A percentile compares a stretch with the other conserved stretches of the same genome.
These are phyloP conservation scores for Curvularia verruculosa DNA, from an alignment of 2,329 filamentous ascomycete species.

Conservation along the genomic window DNA sequence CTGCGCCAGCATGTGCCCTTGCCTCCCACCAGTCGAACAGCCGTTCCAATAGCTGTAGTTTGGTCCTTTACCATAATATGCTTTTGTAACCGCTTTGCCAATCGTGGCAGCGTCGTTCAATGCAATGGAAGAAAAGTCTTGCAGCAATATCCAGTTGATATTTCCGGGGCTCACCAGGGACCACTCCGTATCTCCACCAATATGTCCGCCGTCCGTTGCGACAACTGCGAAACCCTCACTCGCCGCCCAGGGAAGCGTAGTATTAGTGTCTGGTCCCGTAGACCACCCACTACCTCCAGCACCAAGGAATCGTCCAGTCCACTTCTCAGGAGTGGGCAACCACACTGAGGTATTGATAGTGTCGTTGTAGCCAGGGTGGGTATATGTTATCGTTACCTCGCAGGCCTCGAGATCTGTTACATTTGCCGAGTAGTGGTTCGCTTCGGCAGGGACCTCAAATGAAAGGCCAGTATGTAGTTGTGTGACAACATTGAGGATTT, in stretches of 20 bases:
- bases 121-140: conserved; percentile 41
- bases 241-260: conserved; percentile 18
- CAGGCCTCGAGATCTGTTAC: conserved; percentile 33
- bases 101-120: conserved; percentile 41
- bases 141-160: conserved; percentile 31
- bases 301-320: conserved; percentile 31
- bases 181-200: conserved; percentile 14
- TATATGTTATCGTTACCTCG: conserved; percentile 46
- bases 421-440: conserved; percentile 18
- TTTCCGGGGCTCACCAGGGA: conserved; percentile 21
- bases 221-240: conserved; percentile 32
- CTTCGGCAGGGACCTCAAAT: conserved; percentile 6
- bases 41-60: conserved; percentile 43
- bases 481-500: conserved; percentile 11
- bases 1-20: conserved; percentile 42
- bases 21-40: conserved; percentile 28
- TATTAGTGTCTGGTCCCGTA: conserved; percentile 22
- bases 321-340: conserved; percentile 24
- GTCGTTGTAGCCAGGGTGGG: conserved; percentile 27
- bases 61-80: conserved; percentile 38
- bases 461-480: conserved; percentile 7
- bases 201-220: conserved; percentile 31
- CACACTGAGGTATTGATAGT: conserved; percentile 26
- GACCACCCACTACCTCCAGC: conserved; percentile 31
- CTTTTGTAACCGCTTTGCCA: conserved; percentile 32